phyloP scores from a whole-genome alignment of 495 filamentous ascomycete genomes.

The Aspergillus coremiiformis region DNA sequence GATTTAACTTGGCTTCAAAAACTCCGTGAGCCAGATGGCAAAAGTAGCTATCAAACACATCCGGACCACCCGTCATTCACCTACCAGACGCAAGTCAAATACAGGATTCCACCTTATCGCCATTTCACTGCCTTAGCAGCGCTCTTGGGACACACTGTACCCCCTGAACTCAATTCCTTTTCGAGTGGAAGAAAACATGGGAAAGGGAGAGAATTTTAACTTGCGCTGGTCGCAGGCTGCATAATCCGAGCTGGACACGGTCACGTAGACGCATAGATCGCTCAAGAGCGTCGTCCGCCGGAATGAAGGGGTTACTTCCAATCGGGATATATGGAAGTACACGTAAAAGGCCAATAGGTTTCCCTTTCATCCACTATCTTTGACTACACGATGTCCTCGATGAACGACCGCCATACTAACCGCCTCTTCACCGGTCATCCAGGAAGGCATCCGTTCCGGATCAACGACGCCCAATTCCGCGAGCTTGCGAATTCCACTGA shows the following conservation, averaged over 20 bases:
- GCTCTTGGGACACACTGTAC: background rate
- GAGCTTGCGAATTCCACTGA: slow-evolving; percentile 67
- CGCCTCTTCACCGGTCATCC: slow-evolving; percentile 84
- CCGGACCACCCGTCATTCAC: background rate
- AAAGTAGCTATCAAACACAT: background rate
- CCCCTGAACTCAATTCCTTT: background rate
- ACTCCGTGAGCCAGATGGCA: background rate
- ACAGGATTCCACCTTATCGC: background rate
- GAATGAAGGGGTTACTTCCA: background rate
- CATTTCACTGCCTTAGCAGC: background rate
- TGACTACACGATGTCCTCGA: slow-evolving; percentile 44
- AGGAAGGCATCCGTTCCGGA: slow-evolving; percentile 72
- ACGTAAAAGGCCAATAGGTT: background rate
- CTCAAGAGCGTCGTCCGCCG: background rate
- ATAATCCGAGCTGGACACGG: background rate
- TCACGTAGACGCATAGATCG: background rate
- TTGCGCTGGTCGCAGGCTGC: background rate
- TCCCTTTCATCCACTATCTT: slow-evolving; percentile 15
- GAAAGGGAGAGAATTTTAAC: background rate
- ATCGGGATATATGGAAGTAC: background rate
- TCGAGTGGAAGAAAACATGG: background rate
- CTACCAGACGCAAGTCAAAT: background rate
- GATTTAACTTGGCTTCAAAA: background rate
- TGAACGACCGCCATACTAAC: slow-evolving; percentile 64
- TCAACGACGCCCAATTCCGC: slow-evolving; percentile 68